These are phyloP conservation scores for Phylloporus sp. DNA, from an alignment of 768 basidiomycete species.

Conservation along the genomic window DNA sequence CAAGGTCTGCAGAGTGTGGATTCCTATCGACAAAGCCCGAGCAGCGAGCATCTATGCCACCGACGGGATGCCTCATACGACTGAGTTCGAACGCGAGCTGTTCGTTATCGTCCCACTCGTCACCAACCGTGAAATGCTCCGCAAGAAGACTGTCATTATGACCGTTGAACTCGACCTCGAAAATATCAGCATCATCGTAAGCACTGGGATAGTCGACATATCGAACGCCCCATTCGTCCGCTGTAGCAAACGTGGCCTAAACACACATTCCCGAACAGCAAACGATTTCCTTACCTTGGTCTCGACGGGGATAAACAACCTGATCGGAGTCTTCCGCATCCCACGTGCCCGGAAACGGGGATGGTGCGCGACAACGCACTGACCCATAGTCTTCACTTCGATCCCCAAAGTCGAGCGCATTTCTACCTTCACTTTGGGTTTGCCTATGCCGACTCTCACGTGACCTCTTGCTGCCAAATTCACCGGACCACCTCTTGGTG, in stretches of 20 bases:
- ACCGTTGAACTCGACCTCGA: slow-evolving; percentile 21
- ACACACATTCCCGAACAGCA: not conserved
- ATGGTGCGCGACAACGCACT: slow-evolving; percentile 29
- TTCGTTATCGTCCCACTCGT: slow-evolving; percentile 24
- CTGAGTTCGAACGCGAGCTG: slow-evolving; percentile 19
- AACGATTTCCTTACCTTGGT: slow-evolving; percentile 15
- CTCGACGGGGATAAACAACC: slow-evolving; percentile 28
- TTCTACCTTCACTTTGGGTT: slow-evolving; percentile 41
- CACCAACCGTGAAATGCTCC: slow-evolving; percentile 20
- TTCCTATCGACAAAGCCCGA: slow-evolving; percentile 2
- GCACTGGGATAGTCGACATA: slow-evolving; percentile 2
- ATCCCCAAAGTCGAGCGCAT: slow-evolving; percentile 35
- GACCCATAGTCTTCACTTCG: slow-evolving; percentile 16
- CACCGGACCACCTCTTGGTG: not conserved
- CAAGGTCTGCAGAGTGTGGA: slow-evolving; percentile 10
- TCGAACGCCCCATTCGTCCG: slow-evolving; percentile 31
- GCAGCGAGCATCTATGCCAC: not conserved
- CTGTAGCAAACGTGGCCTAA: slow-evolving; percentile 17
- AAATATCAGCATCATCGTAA: slow-evolving; percentile 16
- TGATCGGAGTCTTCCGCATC: slow-evolving; percentile 20
- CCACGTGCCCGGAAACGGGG: slow-evolving; percentile 13
- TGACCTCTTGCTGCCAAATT: not conserved
- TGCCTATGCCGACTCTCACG: slow-evolving; percentile 44
- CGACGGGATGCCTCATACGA: not conserved
- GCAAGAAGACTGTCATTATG: slow-evolving; percentile 24